A percentile compares a stretch with the other conserved stretches of the same genome.
Conservation (phyloP, 1,139 yeast species). For the Suhomyces yuchorum region DNA sequence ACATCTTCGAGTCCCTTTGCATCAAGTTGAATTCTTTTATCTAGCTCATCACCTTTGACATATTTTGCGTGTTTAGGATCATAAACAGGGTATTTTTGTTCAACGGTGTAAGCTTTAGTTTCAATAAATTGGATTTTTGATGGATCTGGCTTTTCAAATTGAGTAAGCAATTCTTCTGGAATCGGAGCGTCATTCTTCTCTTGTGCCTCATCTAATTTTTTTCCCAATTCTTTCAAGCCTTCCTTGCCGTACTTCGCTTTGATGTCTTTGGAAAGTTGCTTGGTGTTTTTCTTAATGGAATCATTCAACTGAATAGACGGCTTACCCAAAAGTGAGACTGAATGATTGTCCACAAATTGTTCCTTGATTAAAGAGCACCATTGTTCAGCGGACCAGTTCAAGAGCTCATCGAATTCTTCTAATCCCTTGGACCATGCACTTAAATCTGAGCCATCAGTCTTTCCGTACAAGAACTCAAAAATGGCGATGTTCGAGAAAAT, state of each 20-base stretch:
- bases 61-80: constrained; percentile 20
- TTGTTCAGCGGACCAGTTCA: constrained; percentile 61
- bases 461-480: constrained; percentile 79
- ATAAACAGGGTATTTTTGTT: constrained; percentile 27
- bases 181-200: constrained; percentile 69
- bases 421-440: constrained; percentile 55
- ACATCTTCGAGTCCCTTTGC: constrained; percentile 18
- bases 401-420: constrained; percentile 60
- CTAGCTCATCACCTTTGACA: constrained; percentile 20
- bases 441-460: constrained; percentile 59
- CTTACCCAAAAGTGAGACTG: constrained; percentile 70
- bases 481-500: constrained; percentile 69
- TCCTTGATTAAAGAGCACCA: constrained; percentile 64
- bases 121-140: constrained; percentile 70
- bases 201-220: constrained; percentile 62
- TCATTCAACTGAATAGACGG: constrained; percentile 73
- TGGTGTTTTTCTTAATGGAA: constrained; percentile 51
- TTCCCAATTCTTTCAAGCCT: constrained; percentile 58
- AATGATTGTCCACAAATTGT: constrained; percentile 63
- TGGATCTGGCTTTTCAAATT: constrained; percentile 75
- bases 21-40: constrained; percentile 28
- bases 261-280: constrained; percentile 51
- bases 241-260: constrained; percentile 55
- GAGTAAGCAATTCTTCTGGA: constrained; percentile 63
- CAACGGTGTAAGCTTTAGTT: constrained; percentile 63